These are phyloP conservation scores for Ophiognomonia clavigignenti-juglandacearum DNA, from an alignment of 2,329 filamentous ascomycete genomes.

Conservation along the genomic window DNA sequence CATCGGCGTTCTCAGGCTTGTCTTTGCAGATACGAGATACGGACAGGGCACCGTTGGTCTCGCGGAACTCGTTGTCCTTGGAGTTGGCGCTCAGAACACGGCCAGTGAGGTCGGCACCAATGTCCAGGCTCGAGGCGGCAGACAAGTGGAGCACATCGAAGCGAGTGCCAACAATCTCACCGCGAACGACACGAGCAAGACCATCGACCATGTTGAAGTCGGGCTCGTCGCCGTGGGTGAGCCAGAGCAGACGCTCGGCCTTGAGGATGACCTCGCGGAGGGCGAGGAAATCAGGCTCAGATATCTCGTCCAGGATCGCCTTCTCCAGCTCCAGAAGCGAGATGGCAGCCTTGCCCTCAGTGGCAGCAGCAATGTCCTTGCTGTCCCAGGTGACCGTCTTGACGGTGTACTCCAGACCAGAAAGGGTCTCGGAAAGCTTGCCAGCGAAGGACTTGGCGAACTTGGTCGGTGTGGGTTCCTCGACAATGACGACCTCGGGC, in stretches of 20 bases:
- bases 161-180: constrained; percentile 8
- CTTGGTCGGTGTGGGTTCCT: constrained; percentile 1
- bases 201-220: constrained; percentile 12
- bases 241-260: constrained; percentile 8
- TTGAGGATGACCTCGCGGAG: constrained; percentile 8
- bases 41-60: constrained; percentile 5
- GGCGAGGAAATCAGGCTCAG: constrained; percentile 7
- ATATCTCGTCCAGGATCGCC: constrained; percentile 8
- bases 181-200: constrained; percentile 7
- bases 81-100: constrained; percentile 5
- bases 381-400: constrained; percentile 6
- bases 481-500: constrained; percentile 9
- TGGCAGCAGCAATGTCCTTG: constrained; percentile 3
- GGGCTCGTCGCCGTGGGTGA: constrained; percentile 10
- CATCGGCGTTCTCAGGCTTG: constrained; percentile 6
- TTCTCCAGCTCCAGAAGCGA: constrained; percentile 11
- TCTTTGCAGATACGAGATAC: constrained; percentile 9
- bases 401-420: constrained; percentile 5
- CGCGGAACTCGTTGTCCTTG: constrained; percentile 13
- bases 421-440: constrained; percentile 8
- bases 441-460: constrained; percentile 1
- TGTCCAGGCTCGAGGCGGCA: constrained; percentile 2
- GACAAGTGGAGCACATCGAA: constrained; percentile 7
- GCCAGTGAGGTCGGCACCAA: constrained; percentile 5
- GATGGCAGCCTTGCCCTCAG: constrained; percentile 7